Evolutionary conservation across 306 rosid species (phyloP).

Genomic region (Lathyrus oleraceus): DNA sequence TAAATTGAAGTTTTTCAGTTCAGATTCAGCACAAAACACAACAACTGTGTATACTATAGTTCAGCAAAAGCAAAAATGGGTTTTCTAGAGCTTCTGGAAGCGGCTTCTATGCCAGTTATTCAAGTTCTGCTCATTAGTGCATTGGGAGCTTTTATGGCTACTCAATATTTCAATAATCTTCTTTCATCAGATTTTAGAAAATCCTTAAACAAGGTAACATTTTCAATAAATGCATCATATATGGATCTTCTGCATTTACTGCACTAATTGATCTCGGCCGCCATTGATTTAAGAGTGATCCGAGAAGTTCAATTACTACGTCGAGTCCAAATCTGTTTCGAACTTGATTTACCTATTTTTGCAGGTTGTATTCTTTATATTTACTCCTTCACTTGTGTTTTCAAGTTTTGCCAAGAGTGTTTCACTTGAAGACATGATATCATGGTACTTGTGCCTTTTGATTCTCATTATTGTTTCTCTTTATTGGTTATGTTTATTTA

Average conservation of each 20-base stretch:
- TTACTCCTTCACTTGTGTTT: slow-evolving; percentile 85
- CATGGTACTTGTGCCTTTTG: slow-evolving; percentile 53
- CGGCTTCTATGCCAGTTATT: slow-evolving; percentile 73
- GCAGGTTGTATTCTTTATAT: slow-evolving; percentile 81
- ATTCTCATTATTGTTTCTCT: neutral
- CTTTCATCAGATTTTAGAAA: slow-evolving; percentile 57
- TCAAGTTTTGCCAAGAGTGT: slow-evolving; percentile 72
- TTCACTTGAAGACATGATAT: slow-evolving; percentile 73
- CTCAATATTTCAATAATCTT: slow-evolving; percentile 53
- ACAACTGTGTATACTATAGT: neutral
- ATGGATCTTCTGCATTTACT: neutral
- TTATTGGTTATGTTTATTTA: neutral
- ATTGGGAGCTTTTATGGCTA: slow-evolving; percentile 79
- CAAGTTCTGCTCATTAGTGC: slow-evolving; percentile 71
- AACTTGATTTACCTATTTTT: slow-evolving; percentile 4
- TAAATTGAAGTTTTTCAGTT: neutral
- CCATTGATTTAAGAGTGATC: neutral
- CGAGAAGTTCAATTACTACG: neutral
- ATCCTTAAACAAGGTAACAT: slow-evolving; percentile 72
- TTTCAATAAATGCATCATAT: neutral
- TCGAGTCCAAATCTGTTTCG: neutral
- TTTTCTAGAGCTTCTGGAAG: slow-evolving; percentile 57
- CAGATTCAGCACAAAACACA: neutral
- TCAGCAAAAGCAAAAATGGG: slow-evolving; percentile 51
- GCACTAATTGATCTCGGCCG: neutral